Base-by-base conservation (phyloP, 768 basidiomycete genomes). In the Serendipita sp. region DNA sequence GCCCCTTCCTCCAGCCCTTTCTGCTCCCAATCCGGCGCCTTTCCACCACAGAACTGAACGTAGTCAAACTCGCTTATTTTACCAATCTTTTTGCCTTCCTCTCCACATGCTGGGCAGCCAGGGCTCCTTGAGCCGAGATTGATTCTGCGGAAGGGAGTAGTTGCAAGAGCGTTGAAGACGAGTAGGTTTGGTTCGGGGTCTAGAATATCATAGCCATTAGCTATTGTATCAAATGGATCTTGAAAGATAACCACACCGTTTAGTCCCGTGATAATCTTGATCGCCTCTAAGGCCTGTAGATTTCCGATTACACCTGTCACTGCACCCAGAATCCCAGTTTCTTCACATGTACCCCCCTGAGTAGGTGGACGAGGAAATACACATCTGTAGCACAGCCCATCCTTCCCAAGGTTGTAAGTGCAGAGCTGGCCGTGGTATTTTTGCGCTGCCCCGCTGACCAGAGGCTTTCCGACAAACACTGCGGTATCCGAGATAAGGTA, bases 381-480 rank as follows among this genome's bases (percentile, higher is more conserved):
- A 72, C 96, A 98, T 16, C 96, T 81, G 73, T 95, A 97, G 74
- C 96, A 99, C 0, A 92, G 94, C 1, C 92, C 86, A 34, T 80
- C 75, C 18, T 76, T 73, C 3, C 80, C 70, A 3, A 85, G 74
- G 70, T 91, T 89, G 72, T 89, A 92, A 13, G 81, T 77, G 70
- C 83, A 86, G 3, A 92, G 78, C 71, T 92, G 90, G 0, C 90
- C 90, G 66, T 91, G 88, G 69, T 80, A 86, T 69, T 82, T 83
- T 71, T 90, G 89, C 0, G 96, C 96, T 1, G 94, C 96, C 4
- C 95, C 95, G 65, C 89, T 91, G 45, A 98, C 86, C 45, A 98
- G 84, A 13, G 91, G 88, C 53, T 85, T 89, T n/a, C 76, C 75
- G 1, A 93, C 79, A 0, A 76, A 76, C 45, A 92, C 88, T 15